A percentile compares a stretch with the other conserved stretches of the same genome.
Evolutionary conservation across 2,329 filamentous ascomycete genomes (phyloP).

Genomic region (Rhytidhysteron rufulum): DNA sequence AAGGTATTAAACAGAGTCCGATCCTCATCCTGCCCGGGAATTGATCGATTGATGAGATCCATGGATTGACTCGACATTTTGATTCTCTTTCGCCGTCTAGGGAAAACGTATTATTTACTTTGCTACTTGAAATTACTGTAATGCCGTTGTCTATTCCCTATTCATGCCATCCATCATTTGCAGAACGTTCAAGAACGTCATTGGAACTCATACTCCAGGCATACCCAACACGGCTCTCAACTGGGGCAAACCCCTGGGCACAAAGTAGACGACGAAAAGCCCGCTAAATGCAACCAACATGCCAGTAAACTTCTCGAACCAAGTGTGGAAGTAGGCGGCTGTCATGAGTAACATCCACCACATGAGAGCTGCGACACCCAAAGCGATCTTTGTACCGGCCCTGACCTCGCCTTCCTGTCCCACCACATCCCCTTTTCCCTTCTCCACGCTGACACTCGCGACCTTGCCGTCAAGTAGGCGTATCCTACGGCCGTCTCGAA

Average conservation of each 20-base stretch:
- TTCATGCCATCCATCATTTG: too few relatives aligned
- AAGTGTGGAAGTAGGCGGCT: slow-evolving; percentile 96
- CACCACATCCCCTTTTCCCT: slow-evolving; percentile 37
- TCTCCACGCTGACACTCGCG: slow-evolving; percentile 40
- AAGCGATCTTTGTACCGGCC: slow-evolving; percentile 52
- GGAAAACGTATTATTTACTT: too few relatives aligned
- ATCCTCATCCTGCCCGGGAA: too few relatives aligned
- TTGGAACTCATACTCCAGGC: slow-evolving; percentile 43
- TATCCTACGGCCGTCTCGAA: slow-evolving; percentile 62
- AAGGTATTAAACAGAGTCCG: too few relatives aligned
- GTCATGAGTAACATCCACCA: slow-evolving; percentile 99
- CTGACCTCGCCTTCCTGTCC: slow-evolving; percentile 32
- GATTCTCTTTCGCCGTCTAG: too few relatives aligned
- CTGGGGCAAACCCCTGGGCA: slow-evolving; percentile 42
- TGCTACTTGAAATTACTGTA: not conserved
- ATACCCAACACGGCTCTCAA: slow-evolving; percentile 43
- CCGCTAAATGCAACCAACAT: slow-evolving; percentile 45
- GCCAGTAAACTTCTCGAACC: slow-evolving; percentile 79
- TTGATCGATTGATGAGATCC: too few relatives aligned
- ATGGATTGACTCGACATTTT: too few relatives aligned
- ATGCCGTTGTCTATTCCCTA: too few relatives aligned
- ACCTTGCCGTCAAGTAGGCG: slow-evolving; percentile 64
- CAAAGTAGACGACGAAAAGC: slow-evolving; percentile 46
- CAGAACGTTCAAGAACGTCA: too few relatives aligned
- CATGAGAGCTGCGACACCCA: slow-evolving; percentile 64